Evolutionary conservation across 2,329 filamentous ascomycete species (phyloP), one percentile per base, ranked within the genome.

Genomic region (Colletotrichum caudatum): DNA sequence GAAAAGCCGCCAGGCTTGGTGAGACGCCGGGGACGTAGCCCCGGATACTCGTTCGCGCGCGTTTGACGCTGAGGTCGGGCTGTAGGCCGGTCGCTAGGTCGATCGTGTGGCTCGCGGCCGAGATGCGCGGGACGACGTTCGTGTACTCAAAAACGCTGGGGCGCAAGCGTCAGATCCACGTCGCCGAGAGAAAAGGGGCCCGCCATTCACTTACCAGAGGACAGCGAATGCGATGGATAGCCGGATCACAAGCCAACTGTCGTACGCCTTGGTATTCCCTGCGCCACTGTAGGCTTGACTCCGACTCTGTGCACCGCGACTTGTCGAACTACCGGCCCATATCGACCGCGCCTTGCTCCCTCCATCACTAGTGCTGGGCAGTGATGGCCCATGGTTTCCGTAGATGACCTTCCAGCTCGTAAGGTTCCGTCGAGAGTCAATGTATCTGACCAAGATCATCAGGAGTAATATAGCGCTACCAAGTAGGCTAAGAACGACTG

Each of bases 161-260:
- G 7, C 12, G n/a, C 3, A 1, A 1, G 1, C 20, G 4, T 72
- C 2, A 71, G 51, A 9, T 3, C 1, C 29, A 2, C 2, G 18
- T 1, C 20, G 7, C 3, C 5, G 9, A 3, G 20, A 4, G 5
- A 16, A 4, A 0, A 3, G 7, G 3, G 8, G 5, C 18, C n/a
- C 2, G 9, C 1, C 4, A 14, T 5, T 23, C 4, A 14, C 78
- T 73, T 72, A 82, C 81, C 80, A 77, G 51, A 86, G 75, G 33
- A 83, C 78, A 2, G 80, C 66, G 69, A 85, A 85, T 3, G 80
- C 84, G 14, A 86, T 79, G 1, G 81, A 80, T 65, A 86, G 84
- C 9, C 84, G 82, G 11, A 82, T 77, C 5, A 86, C 74, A 8
- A 86, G 78, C 78, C 83, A 85, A 50, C 77, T 79, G 73, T 86